A percentile compares a stretch with the other conserved stretches of the same genome.
These are phyloP conservation scores for Phytomonas sp. DNA, from an alignment of 208 protist species.

Conservation along the genomic window DNA sequence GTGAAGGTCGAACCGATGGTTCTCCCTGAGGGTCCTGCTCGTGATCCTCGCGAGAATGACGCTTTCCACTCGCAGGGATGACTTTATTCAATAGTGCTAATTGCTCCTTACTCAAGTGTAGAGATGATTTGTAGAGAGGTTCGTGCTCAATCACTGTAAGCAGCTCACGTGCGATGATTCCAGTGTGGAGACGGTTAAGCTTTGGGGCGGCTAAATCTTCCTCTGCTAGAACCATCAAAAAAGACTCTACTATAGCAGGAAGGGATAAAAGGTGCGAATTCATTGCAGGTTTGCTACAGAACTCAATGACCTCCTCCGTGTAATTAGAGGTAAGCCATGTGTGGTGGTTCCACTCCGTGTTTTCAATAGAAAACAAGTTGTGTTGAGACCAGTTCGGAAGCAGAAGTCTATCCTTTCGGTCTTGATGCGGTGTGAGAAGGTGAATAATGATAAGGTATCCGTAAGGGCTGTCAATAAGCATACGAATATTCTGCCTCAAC, in stretches of 20 bases:
- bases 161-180: conserved; percentile 72
- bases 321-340: conserved; percentile 79
- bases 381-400: conserved; percentile 76
- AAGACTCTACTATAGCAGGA: conserved; percentile 45
- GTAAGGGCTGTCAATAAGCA: conserved; percentile 79
- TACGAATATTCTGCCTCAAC: conserved; percentile 44
- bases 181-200: conserved; percentile 54
- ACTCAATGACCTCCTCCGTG: conserved; percentile 64
- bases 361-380: conserved; percentile 77
- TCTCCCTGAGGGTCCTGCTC: background rate
- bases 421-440: conserved; percentile 63
- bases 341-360: conserved; percentile 78
- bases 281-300: conserved; percentile 73
- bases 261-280: conserved; percentile 62
- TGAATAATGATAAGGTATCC: conserved; percentile 82
- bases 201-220: conserved; percentile 21
- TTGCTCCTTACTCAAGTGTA: conserved; percentile 41
- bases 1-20: background rate
- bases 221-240: conserved; percentile 32
- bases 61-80: conserved; percentile 42
- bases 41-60: conserved; percentile 19
- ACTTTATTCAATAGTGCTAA: conserved; percentile 26
- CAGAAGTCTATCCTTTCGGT: conserved; percentile 62
- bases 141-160: conserved; percentile 39
- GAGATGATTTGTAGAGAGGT: conserved; percentile 43